A percentile compares a stretch with the other conserved stretches of the same genome.
These are phyloP conservation scores for Blepharisma undulans DNA, from an alignment of 169 alveolate species.

Conservation along the genomic window DNA sequence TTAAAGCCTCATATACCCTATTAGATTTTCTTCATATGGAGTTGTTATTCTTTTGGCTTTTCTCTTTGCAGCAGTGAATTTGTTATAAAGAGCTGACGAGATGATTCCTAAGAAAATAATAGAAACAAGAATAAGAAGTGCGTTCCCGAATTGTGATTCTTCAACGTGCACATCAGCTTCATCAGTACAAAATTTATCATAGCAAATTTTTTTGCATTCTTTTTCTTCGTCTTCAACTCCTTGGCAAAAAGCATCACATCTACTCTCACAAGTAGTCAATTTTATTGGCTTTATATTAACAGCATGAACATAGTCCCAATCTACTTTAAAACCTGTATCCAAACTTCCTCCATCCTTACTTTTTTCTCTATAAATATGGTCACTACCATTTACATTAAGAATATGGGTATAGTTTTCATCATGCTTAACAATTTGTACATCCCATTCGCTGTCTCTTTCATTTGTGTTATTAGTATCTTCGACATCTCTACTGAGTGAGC, in stretches of 20 bases:
- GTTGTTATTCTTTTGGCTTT: not conserved
- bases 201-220: not conserved
- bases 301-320: not conserved
- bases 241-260: not conserved
- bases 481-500: not conserved
- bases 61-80: not conserved
- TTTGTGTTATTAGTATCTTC: not conserved
- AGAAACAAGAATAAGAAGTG: not conserved
- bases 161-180: not conserved
- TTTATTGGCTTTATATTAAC: not conserved
- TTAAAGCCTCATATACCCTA: not conserved
- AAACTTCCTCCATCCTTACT: not conserved
- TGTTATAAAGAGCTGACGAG: not conserved
- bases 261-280: not conserved
- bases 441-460: not conserved
- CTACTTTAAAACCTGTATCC: not conserved
- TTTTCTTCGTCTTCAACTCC: not conserved
- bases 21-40: not conserved
- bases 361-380: not conserved
- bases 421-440: not conserved
- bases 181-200: not conserved
- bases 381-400: not conserved
- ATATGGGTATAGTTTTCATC: not conserved
- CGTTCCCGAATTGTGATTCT: not conserved
- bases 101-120: not conserved